Conservation (phyloP, 192 early-diverging fungal species). For the Chytriomyces hyalinus region DNA sequence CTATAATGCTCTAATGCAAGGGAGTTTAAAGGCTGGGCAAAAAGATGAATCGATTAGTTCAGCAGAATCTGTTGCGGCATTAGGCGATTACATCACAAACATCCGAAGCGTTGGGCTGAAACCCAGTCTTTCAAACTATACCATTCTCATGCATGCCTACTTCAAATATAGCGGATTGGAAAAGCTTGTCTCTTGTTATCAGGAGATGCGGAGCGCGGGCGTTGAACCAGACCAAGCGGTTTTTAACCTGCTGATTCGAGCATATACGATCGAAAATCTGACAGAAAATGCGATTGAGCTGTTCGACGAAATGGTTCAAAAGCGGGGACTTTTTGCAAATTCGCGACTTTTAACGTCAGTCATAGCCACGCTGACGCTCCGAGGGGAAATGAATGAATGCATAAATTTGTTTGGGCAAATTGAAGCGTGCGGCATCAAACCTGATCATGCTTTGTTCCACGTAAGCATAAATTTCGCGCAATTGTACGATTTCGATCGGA, state of each 20-base stretch:
- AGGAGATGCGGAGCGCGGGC: constrained; percentile 8
- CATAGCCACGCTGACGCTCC: constrained; percentile 15
- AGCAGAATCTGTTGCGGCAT: neutral
- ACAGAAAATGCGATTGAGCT: constrained; percentile 18
- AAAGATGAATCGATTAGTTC: neutral
- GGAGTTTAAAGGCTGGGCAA: neutral
- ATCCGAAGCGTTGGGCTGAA: constrained; percentile 14
- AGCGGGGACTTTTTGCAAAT: constrained; percentile 27
- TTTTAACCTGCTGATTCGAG: constrained; percentile 38
- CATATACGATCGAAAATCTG: constrained; percentile 32
- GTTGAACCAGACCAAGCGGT: constrained; percentile 32
- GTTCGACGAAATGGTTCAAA: constrained; percentile 32
- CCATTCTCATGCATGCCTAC: constrained; percentile 24
- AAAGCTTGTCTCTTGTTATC: constrained; percentile 3
- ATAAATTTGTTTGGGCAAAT: constrained; percentile 25
- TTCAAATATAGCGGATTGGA: constrained; percentile 28
- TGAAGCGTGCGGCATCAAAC: constrained; percentile 18
- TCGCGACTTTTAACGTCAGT: constrained; percentile 10
- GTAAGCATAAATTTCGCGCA: neutral
- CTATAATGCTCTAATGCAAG: neutral
- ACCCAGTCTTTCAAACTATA: constrained; percentile 32
- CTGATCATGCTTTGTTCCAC: constrained; percentile 31
- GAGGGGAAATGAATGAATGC: constrained; percentile 28
- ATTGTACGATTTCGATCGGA: no score
- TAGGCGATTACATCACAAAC: neutral